Percentiles rank a stretch among this genome's conserved stretches.
Conservation (phyloP, 1,284 basidiomycete genomes). For the Rhodotorula sp. region DNA sequence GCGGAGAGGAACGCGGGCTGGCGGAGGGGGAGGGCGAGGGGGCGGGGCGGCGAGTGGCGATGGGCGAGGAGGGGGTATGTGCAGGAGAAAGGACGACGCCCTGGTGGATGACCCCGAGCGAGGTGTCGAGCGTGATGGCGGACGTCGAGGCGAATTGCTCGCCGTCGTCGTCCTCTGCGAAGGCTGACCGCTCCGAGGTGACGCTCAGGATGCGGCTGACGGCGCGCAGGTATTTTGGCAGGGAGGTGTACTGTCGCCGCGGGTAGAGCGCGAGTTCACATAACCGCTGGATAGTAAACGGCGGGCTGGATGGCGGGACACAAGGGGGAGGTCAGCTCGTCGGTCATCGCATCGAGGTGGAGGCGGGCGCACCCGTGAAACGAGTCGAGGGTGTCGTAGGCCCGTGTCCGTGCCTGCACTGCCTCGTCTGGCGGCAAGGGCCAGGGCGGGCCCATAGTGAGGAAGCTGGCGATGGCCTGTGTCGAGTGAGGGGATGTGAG, state of each 20-base stretch:
- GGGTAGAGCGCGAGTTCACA: constrained; percentile 80
- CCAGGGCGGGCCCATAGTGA: constrained; percentile 31
- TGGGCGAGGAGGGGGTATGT: constrained; percentile 3
- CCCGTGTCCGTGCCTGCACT: constrained; percentile 44
- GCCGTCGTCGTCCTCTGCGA: constrained; percentile 26
- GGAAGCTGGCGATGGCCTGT: constrained; percentile 63
- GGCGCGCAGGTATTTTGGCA: constrained; percentile 89
- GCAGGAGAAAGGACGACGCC: constrained; percentile 13
- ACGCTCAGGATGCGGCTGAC: constrained; percentile 82
- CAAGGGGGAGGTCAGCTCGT: neutral
- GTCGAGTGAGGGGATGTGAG: constrained; percentile 7
- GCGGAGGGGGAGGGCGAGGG: constrained; percentile 9
- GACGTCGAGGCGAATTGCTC: constrained; percentile 24
- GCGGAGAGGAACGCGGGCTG: constrained; percentile 22
- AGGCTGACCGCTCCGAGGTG: constrained; percentile 59
- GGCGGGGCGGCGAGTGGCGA: constrained; percentile 9
- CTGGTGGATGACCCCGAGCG: constrained; percentile 20
- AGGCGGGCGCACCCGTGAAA: constrained; percentile 16
- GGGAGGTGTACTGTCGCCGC: constrained; percentile 67
- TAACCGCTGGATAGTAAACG: constrained; percentile 89
- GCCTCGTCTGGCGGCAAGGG: constrained; percentile 36
- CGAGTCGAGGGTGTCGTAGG: constrained; percentile 32
- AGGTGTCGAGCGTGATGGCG: constrained; percentile 19
- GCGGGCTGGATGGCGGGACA: no score
- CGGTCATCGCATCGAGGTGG: neutral